Evolutionary conservation across 371 early-diverging fungal genomes (phyloP).

Genomic region (Catenaria anguillulae): DNA sequence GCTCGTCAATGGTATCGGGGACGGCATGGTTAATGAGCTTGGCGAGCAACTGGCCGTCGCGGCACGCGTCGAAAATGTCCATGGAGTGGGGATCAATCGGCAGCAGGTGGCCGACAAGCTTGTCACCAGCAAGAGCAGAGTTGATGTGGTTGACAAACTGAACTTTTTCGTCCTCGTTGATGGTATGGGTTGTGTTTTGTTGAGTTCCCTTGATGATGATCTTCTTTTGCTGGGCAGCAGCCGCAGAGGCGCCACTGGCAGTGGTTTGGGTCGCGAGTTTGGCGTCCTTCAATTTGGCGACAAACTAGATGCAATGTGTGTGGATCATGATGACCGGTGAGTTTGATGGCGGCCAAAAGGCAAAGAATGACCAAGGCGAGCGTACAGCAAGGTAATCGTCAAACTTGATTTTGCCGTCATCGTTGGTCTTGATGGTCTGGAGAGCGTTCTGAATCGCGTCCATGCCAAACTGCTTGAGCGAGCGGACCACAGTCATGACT

Average conservation of each 20-base stretch:
- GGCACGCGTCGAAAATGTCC: slow-evolving; percentile 87
- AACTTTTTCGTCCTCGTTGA: slow-evolving; percentile 92
- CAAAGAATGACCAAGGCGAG: too few relatives aligned
- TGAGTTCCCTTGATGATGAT: slow-evolving; percentile 73
- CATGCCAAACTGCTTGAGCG: slow-evolving; percentile 47
- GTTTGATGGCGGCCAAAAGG: too few relatives aligned
- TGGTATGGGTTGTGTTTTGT: slow-evolving; percentile 78
- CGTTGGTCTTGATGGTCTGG: slow-evolving; percentile 51
- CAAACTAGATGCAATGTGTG: slow-evolving; percentile 27
- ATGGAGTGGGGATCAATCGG: slow-evolving; percentile 81
- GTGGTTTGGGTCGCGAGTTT: slow-evolving; percentile 14
- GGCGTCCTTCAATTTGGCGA: slow-evolving; percentile 28
- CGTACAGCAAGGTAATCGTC: slow-evolving; percentile 80
- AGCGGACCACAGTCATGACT: slow-evolving; percentile 48
- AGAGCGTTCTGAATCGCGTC: slow-evolving; percentile 60
- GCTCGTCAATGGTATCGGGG: slow-evolving; percentile 94
- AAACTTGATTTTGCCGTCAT: slow-evolving; percentile 55
- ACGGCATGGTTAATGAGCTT: slow-evolving; percentile 93
- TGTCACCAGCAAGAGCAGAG: slow-evolving; percentile 60
- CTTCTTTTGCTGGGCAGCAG: slow-evolving; percentile 28
- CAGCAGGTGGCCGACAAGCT: slow-evolving; percentile 59
- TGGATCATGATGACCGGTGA: not conserved
- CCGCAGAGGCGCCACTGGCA: slow-evolving; percentile 15
- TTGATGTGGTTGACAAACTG: slow-evolving; percentile 90
- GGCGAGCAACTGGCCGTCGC: slow-evolving; percentile 86